Conservation (phyloP, 2,329 filamentous ascomycete species). For the Penicillium sp. region DNA sequence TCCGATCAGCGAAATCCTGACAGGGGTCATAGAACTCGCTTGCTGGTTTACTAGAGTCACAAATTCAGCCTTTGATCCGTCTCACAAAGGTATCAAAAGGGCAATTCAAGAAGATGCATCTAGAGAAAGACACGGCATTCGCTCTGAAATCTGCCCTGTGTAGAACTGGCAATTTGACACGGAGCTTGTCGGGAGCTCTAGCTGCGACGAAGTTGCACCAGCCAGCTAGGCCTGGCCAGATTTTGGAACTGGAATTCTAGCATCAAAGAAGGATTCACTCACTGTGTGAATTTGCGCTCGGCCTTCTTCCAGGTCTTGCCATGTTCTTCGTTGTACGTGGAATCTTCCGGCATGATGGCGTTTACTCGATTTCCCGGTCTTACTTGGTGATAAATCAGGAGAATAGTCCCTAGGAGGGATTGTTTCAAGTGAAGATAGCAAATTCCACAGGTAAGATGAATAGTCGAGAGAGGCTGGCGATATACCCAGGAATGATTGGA, state of each 20-base stretch:
- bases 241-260: no score
- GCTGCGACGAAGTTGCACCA: no score
- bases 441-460: neutral
- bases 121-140: neutral
- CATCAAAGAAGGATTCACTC: conserved; percentile 28
- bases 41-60: conserved; percentile 69
- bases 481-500: conserved; percentile 26
- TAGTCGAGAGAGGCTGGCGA: conserved; percentile 16
- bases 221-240: neutral
- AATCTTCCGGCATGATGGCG: conserved; percentile 25
- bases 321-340: conserved; percentile 20
- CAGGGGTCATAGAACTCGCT: conserved; percentile 96
- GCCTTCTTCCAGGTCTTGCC: conserved; percentile 62
- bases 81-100: neutral
- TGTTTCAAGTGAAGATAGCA: neutral
- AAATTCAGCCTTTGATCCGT: conserved; percentile 1
- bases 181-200: neutral
- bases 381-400: neutral
- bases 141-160: neutral
- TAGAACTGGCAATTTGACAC: neutral
- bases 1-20: conserved; percentile 84
- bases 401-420: no score
- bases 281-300: conserved; percentile 68
- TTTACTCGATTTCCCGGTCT: neutral
- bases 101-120: neutral